phyloP scores from a whole-genome alignment of 768 basidiomycete genomes.

The Floccularia luteovirens region DNA sequence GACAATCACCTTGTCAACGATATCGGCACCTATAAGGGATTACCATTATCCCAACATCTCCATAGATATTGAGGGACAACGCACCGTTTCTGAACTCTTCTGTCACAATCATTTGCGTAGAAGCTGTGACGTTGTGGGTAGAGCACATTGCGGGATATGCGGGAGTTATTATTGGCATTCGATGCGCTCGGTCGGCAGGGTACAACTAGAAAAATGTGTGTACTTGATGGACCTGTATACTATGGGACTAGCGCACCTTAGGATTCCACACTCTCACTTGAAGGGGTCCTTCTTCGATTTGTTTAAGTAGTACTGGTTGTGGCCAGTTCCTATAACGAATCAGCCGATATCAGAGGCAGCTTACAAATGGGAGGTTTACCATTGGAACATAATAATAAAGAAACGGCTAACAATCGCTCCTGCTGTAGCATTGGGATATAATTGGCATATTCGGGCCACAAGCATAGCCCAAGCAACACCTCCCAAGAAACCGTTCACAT shows the following conservation, averaged over 20 bases:
- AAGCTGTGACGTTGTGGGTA: constrained; percentile 95
- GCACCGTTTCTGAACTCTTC: constrained; percentile 91
- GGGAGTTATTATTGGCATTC: constrained; percentile 99
- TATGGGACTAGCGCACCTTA: constrained; percentile 40
- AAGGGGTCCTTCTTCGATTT: constrained; percentile 91
- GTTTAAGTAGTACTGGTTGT: constrained; percentile 93
- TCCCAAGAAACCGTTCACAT: constrained; percentile 95
- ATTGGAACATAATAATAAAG: constrained; percentile 97
- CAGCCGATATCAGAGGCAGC: constrained; percentile 2
- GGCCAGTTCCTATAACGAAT: constrained; percentile 81
- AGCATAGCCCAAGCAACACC: constrained; percentile 99
- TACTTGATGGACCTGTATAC: not conserved
- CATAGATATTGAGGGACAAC: constrained; percentile 4
- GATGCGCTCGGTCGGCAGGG: constrained; percentile 86
- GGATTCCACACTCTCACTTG: constrained; percentile 98
- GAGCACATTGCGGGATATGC: constrained; percentile 99
- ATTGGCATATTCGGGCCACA: constrained; percentile 97
- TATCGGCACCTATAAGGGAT: constrained; percentile 63
- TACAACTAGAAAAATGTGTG: constrained; percentile 51
- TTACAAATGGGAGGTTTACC: constrained; percentile 40
- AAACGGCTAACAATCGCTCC: constrained; percentile 96
- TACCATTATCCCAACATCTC: constrained; percentile 2
- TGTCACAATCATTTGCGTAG: constrained; percentile 94
- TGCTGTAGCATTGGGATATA: constrained; percentile 92
- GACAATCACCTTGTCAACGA: constrained; percentile 88